Base-by-base conservation (phyloP, 495 filamentous ascomycete species). In the Penicillium robsamsonii region DNA sequence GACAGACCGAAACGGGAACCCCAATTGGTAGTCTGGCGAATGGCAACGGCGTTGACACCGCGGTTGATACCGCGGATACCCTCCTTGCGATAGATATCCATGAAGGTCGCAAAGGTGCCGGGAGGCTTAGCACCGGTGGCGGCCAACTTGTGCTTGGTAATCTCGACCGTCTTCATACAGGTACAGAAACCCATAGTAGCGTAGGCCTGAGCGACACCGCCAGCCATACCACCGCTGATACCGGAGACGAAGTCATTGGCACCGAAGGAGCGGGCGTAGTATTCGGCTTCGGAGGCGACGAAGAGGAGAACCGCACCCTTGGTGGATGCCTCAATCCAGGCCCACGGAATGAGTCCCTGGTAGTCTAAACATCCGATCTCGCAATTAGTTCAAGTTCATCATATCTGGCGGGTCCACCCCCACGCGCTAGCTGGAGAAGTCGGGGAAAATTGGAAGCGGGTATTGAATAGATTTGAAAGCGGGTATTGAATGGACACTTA, bases 101-200 rank as follows among this genome's bases (percentile, higher is more conserved):
- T 93, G 78, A 98, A 98, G 50, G 93, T 96, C 46, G 80, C 80
- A 70, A 94, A 92, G 52, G 95, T 97, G 65, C 91, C 85, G 3
- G 87, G 88, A 18, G 89, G 89, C 76, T 92, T 91, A 37, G 86
- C 82, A 64, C 94, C 94, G 29, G 79, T 61, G 8, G 90, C 86
- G 4, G 92, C 92, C 68, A 95, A 77, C 82, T 97, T 96, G 80
- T 94, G 89, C 77, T 96, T 92, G 66, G 94, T 98, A 77, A 98
- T 98, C 79, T 97, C 95, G 58, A 97, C 95, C 54, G 94, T 98
- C 86, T 98, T 98, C 94, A 98, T 98, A 83, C 94, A 98, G 38
- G 94, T 98, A 76, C 94, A 98, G 85, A 98, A 98, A 55, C 94
- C 94, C 92, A 98, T 97, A 62, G 94, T 98, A 55, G 94, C 94